Base-by-base conservation (phyloP, 139 green algal species). In the Auxenochlorella pyrenoidosa region DNA sequence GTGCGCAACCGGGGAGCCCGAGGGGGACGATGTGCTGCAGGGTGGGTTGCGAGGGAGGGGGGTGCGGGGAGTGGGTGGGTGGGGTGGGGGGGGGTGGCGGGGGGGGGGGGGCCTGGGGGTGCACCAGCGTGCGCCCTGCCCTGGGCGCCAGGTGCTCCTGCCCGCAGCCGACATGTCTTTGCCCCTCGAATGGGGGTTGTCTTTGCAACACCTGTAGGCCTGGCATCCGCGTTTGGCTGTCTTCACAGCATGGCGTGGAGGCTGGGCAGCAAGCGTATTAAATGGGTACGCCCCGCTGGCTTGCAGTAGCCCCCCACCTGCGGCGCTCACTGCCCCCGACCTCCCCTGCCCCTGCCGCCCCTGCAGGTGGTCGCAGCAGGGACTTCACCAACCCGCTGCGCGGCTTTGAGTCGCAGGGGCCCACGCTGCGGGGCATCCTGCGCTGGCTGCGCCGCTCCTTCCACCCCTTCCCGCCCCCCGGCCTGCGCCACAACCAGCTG, bases 351-450 rank as follows among this genome's bases (percentile, higher is more conserved):
- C 54, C 18, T 75, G 32, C 15, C 3, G 41, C n/a, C 41, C 24
- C 47, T 83, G 58, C 68, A 72, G 88, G 88, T 28, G 65, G n/a
- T 12, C 83, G 88, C 16, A 90, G 84, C 66, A 60, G 75, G 22
- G 88, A 91, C 73, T 91, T 89, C 47, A 85, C 60, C 5, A 75
- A 86, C 38, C 75, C 65, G 30, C 30, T 91, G 43, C 86, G 86
- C 30, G 24, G 19, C 40, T 86, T 87, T 41, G 88, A 91, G 77
- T 26, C 28, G 19, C 75, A 78, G 81, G n/a, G 40, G 5, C 26
- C 26, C 36, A 76, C 47, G 13, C 38, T 77, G 38, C 38, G 10
- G 47, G 82, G 87, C 59, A 51, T 85, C 30, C 70, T 88, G 34
- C 59, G 60, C 54, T 88, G 71, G 72, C 38, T 90, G 30, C 81